Conservation (phyloP, 31 red algal species). For the Bonnemaisonia californica region DNA sequence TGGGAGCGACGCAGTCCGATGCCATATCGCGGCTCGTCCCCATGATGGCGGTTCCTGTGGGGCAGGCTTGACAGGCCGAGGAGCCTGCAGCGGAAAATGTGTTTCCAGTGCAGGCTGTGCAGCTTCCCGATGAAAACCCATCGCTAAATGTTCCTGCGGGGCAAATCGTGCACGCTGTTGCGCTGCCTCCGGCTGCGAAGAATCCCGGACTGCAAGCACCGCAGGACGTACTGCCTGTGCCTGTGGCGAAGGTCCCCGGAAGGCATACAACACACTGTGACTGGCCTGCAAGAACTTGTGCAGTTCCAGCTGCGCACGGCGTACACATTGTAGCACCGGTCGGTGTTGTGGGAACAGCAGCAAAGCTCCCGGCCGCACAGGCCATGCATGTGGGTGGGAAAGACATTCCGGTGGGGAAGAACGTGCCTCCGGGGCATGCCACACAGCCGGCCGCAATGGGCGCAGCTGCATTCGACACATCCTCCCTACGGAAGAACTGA, state of each 20-base stretch:
- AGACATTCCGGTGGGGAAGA: background rate
- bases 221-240: background rate
- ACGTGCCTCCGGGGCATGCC: background rate
- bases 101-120: background rate
- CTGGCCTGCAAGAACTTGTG: background rate
- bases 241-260: background rate
- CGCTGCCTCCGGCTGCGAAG: background rate
- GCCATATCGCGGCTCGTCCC: background rate
- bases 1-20: background rate
- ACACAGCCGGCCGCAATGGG: background rate
- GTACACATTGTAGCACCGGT: too few species aligned
- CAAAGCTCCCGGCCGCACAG: too few species aligned
- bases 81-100: background rate
- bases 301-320: background rate
- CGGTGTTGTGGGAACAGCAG: too few species aligned
- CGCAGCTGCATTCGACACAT: background rate
- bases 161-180: background rate
- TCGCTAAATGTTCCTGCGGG: background rate
- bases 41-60: background rate
- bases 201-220: background rate
- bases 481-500: background rate
- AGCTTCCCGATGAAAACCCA: background rate
- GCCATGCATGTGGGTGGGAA: too few species aligned
- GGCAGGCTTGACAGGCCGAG: background rate
- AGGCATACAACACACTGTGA: background rate